These are phyloP conservation scores for Acmispon strigosus DNA, from an alignment of 306 rosid genomes.

Conservation along the genomic window DNA sequence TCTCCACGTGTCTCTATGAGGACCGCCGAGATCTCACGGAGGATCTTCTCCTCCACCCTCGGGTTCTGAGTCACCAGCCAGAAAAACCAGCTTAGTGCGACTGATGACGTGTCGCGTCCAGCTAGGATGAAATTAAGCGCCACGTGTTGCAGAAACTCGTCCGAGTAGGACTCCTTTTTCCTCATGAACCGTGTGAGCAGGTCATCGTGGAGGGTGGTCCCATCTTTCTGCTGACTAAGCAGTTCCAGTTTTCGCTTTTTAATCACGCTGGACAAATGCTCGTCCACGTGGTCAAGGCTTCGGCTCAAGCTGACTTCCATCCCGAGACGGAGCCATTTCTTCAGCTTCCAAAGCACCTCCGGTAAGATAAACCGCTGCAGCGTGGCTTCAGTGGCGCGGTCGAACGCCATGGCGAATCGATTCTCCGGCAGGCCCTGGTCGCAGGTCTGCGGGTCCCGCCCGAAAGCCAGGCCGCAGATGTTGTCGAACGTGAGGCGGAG, in stretches of 20 bases:
- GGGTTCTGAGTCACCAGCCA: slow-evolving; percentile 72
- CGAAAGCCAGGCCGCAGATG: slow-evolving; percentile 87
- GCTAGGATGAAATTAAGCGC: slow-evolving; percentile 91
- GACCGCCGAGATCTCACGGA: slow-evolving; percentile 50
- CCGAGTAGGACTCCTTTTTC: slow-evolving; percentile 71
- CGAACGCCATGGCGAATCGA: slow-evolving; percentile 64
- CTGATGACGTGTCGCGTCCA: slow-evolving; percentile 95
- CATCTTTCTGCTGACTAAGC: slow-evolving; percentile 53
- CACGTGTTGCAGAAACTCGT: slow-evolving; percentile 69
- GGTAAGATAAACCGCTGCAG: slow-evolving; percentile 82
- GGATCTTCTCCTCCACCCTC: slow-evolving; percentile 47
- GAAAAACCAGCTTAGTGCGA: slow-evolving; percentile 75
- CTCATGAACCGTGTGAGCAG: slow-evolving; percentile 78
- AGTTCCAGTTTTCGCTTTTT: slow-evolving; percentile 75
- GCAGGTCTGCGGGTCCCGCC: slow-evolving; percentile 71
- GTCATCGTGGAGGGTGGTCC: slow-evolving; percentile 60
- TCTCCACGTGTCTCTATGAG: slow-evolving; percentile 65
- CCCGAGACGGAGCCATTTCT: slow-evolving; percentile 84
- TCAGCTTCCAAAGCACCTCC: slow-evolving; percentile 63
- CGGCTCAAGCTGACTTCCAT: slow-evolving; percentile 87
- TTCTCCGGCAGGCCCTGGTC: slow-evolving; percentile 51
- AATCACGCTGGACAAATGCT: slow-evolving; percentile 67
- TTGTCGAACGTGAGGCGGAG: slow-evolving; percentile 86
- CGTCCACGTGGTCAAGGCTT: slow-evolving; percentile 57
- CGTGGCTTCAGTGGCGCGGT: slow-evolving; percentile 80